Conservation (phyloP, 2,329 filamentous ascomycete genomes). For the Niveomyces coronatus region DNA sequence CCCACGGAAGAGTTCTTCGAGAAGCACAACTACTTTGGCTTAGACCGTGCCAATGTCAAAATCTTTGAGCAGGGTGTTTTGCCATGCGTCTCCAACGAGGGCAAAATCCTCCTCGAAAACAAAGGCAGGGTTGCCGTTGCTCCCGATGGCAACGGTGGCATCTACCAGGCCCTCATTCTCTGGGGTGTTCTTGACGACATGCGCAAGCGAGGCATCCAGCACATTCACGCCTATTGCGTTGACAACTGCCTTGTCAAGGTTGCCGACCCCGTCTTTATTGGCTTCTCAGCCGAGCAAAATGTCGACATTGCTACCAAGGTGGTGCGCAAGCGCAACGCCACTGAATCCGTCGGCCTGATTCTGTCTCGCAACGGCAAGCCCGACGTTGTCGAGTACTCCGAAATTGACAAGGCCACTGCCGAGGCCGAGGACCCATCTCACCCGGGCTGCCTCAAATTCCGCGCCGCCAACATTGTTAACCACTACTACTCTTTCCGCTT, state of each 20-base stretch:
- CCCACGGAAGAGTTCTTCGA: constrained; percentile 92
- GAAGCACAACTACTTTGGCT: constrained; percentile 82
- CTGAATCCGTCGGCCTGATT: constrained; percentile 91
- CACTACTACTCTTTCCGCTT: constrained; percentile 98
- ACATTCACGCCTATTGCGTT: constrained; percentile 96
- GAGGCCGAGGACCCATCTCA: constrained; percentile 80
- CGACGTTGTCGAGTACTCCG: constrained; percentile 96
- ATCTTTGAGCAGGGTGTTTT: constrained; percentile 97
- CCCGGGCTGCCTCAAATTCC: constrained; percentile 78
- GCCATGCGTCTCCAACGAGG: constrained; percentile 93
- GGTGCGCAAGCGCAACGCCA: constrained; percentile 95
- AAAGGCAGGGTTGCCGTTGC: constrained; percentile 90
- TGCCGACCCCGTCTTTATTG: constrained; percentile 92
- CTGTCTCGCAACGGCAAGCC: constrained; percentile 91
- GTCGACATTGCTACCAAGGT: constrained; percentile 98
- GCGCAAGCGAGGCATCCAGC: constrained; percentile 78
- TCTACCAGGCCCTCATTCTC: constrained; percentile 83
- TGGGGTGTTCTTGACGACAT: constrained; percentile 79
- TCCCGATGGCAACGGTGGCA: constrained; percentile 91
- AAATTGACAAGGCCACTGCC: constrained; percentile 83
- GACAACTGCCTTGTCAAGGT: constrained; percentile 99
- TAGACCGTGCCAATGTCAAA: constrained; percentile 73
- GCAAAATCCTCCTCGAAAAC: constrained; percentile 88
- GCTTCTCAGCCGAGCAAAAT: constrained; percentile 76
- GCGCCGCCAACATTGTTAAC: constrained; percentile 98